Evolutionary conservation across 352 stramenopile species (phyloP).

Genomic region (Aphanomyces cochlioides): DNA sequence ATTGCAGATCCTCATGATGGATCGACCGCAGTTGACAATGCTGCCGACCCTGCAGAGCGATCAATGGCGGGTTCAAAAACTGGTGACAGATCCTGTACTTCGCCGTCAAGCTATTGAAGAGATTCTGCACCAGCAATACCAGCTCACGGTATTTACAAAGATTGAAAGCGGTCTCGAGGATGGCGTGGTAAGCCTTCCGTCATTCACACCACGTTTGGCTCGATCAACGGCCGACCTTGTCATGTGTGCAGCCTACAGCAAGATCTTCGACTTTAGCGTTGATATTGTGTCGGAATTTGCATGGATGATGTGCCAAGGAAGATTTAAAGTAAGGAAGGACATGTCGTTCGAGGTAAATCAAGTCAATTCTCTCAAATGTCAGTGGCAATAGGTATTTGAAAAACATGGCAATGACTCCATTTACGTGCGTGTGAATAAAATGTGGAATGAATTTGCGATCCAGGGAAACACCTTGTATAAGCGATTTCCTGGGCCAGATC

Average conservation of each 20-base stretch:
- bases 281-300: constrained; percentile 7
- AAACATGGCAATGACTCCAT: background rate
- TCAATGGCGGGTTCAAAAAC: constrained; percentile 13
- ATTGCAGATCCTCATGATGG: constrained; percentile 18
- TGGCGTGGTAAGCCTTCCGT: background rate
- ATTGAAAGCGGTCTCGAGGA: constrained; percentile 9
- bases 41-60: constrained; percentile 21
- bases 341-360: constrained; percentile 4
- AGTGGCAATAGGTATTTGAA: background rate
- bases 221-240: constrained; percentile 8
- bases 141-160: background rate
- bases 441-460: constrained; percentile 1
- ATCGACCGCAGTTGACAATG: constrained; percentile 17
- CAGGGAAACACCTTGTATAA: background rate
- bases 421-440: background rate
- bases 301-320: background rate
- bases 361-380: background rate
- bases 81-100: constrained; percentile 19
- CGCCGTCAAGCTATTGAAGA: constrained; percentile 13
- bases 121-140: constrained; percentile 17
- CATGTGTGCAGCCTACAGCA: background rate
- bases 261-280: constrained; percentile 7
- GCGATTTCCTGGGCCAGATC: background rate
- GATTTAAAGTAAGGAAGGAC: constrained; percentile 1
- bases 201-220: constrained; percentile 8